phyloP scores from a whole-genome alignment of 176 grass and related monocot genomes.

The Thalia dealbata region DNA sequence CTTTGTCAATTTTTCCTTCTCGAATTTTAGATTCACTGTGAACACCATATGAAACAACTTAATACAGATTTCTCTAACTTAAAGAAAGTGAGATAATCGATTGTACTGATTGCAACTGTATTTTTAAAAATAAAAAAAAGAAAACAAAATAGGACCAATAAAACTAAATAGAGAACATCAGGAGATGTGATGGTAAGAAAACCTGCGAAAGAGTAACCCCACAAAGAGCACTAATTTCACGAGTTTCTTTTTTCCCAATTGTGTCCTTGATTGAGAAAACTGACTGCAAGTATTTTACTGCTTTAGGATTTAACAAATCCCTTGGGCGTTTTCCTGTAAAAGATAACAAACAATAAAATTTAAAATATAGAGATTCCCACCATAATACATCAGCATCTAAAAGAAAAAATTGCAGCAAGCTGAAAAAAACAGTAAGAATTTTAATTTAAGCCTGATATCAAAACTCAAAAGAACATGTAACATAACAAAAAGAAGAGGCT shows the following conservation, averaged over 20 bases:
- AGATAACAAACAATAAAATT: slow-evolving; percentile 22
- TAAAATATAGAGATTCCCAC: neutral
- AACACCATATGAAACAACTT: neutral
- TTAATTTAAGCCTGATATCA: neutral
- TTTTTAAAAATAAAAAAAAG: too few relatives aligned
- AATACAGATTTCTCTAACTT: neutral
- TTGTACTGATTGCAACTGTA: too few relatives aligned
- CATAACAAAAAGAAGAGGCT: neutral
- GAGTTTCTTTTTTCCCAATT: slow-evolving; percentile 87
- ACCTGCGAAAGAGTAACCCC: slow-evolving; percentile 82
- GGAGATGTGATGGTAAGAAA: neutral
- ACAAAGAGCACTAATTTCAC: slow-evolving; percentile 77
- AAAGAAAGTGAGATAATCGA: too few relatives aligned
- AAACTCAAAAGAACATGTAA: neutral
- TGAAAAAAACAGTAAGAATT: too few relatives aligned
- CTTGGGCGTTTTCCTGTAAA: slow-evolving; percentile 83
- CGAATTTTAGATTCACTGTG: neutral
- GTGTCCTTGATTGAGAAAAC: slow-evolving; percentile 93
- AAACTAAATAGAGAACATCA: neutral
- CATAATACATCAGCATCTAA: neutral
- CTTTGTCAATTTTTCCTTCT: neutral
- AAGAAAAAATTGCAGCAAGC: neutral
- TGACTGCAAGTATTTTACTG: slow-evolving; percentile 79
- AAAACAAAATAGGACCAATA: neutral
- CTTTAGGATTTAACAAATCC: slow-evolving; percentile 91